Conservation (phyloP, 2,329 filamentous ascomycete genomes). For the Ophiosphaerella herpotricha region DNA sequence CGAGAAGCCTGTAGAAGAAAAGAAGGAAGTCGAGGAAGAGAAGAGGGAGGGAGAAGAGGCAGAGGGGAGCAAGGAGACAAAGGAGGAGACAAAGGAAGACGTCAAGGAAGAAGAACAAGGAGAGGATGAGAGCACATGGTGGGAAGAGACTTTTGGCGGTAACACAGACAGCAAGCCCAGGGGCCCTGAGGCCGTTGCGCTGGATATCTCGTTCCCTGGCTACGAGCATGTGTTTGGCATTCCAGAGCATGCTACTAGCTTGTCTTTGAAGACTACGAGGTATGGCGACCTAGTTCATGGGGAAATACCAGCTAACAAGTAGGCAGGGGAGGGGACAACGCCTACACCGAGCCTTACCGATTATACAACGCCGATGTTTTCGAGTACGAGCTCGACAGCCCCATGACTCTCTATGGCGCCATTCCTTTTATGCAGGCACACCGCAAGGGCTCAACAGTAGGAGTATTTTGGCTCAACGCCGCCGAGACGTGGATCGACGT, state of each 20-base stretch:
- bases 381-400: constrained; percentile 94
- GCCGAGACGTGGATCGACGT: constrained; percentile 98
- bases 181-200: constrained; percentile 86
- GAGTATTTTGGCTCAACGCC: constrained; percentile 95
- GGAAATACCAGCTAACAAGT: constrained; percentile 1
- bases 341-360: constrained; percentile 87
- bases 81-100: constrained; percentile 69
- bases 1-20: constrained; percentile 61
- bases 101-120: constrained; percentile 53
- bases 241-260: constrained; percentile 84
- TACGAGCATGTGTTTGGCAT: constrained; percentile 95
- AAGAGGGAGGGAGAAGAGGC: constrained; percentile 50
- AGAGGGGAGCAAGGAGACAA: constrained; percentile 53
- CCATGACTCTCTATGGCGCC: constrained; percentile 97
- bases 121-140: constrained; percentile 90
- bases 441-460: constrained; percentile 88
- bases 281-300: constrained; percentile 28
- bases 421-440: constrained; percentile 99
- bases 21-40: constrained; percentile 55
- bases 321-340: constrained; percentile 73
- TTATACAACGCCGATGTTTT: constrained; percentile 98
- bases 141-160: constrained; percentile 95
- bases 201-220: constrained; percentile 90
- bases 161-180: constrained; percentile 95
- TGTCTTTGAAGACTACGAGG: constrained; percentile 89